Conservation (phyloP, 140 eudicot genomes). For the Oenanthe javanica region DNA sequence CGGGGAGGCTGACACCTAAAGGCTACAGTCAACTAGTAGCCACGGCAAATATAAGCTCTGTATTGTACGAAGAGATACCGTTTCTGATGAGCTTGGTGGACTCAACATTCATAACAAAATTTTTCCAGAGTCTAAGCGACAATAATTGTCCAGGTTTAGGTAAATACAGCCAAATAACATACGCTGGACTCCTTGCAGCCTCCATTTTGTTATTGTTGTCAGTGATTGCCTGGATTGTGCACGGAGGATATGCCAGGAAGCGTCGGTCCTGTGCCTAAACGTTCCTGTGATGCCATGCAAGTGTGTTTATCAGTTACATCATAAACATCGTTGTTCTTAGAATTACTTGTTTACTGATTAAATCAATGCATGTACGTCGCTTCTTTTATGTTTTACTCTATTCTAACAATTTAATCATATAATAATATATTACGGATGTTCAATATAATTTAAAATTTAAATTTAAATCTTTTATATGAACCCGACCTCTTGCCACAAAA, state of each 20-base stretch:
- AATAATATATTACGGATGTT: too few relatives aligned
- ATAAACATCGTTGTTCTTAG: background rate
- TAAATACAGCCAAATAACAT: constrained; percentile 17
- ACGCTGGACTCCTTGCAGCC: constrained; percentile 16
- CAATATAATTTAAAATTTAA: too few relatives aligned
- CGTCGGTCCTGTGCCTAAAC: background rate
- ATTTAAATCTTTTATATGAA: background rate
- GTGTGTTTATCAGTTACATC: background rate
- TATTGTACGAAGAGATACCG: constrained; percentile 22
- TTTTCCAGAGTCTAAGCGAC: constrained; percentile 1
- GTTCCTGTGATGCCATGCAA: background rate
- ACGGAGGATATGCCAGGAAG: constrained; percentile 16
- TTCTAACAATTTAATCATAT: too few relatives aligned
- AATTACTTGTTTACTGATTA: background rate
- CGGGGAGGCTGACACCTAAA: constrained; percentile 26
- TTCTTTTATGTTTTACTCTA: too few relatives aligned
- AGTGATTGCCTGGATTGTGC: constrained; percentile 24
- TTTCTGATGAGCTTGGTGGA: constrained; percentile 19
- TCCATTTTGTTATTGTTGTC: constrained; percentile 22
- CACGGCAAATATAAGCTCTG: constrained; percentile 18
- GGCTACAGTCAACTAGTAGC: constrained; percentile 9
- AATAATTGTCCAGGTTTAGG: constrained; percentile 18
- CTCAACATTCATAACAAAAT: constrained; percentile 12
- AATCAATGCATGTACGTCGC: too few relatives aligned
- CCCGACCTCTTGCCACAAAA: background rate